A percentile compares a stretch with the other conserved stretches of the same genome.
Evolutionary conservation across 768 basidiomycete species (phyloP).

Genomic region (Xanthoconium purpureum): DNA sequence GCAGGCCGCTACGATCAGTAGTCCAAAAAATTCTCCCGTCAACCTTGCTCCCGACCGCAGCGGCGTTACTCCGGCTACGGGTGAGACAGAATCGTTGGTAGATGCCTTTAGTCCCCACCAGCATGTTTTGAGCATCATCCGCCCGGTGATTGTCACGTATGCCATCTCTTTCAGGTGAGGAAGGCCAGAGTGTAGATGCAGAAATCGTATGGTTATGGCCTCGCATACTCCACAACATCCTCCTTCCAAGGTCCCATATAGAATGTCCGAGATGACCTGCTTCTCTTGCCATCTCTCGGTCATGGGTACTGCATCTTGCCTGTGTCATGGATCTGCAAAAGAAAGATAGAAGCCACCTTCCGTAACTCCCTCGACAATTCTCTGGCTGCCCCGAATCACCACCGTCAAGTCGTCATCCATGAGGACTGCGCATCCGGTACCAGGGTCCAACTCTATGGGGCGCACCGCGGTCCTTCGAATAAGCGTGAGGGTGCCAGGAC

Average conservation of each 20-base stretch:
- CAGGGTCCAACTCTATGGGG: constrained; percentile 3
- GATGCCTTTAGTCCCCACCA: constrained; percentile 16
- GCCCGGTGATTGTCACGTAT: constrained; percentile 5
- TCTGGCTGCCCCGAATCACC: constrained; percentile 16
- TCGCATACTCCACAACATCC: constrained; percentile 15
- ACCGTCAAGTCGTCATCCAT: constrained; percentile 16
- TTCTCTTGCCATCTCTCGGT: constrained; percentile 7
- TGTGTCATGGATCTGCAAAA: background rate
- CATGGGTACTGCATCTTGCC: background rate
- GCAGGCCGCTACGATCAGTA: constrained; percentile 3
- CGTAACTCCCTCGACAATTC: constrained; percentile 15
- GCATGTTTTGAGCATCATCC: constrained; percentile 4
- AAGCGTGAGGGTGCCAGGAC: constrained; percentile 17
- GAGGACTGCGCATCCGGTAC: constrained; percentile 16
- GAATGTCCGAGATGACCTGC: constrained; percentile 2
- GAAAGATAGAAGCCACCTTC: constrained; percentile 23
- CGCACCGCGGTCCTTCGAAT: constrained; percentile 9
- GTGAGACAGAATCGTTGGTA: background rate
- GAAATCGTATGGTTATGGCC: constrained; percentile 12
- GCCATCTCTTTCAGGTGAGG: constrained; percentile 5
- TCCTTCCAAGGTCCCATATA: constrained; percentile 13
- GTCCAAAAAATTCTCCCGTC: constrained; percentile 10
- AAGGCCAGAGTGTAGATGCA: constrained; percentile 5
- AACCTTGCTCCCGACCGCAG: constrained; percentile 11
- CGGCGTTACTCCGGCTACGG: background rate